Evolutionary conservation across 1,139 yeast species (phyloP).

Genomic region (Geotrichum fermentans): DNA sequence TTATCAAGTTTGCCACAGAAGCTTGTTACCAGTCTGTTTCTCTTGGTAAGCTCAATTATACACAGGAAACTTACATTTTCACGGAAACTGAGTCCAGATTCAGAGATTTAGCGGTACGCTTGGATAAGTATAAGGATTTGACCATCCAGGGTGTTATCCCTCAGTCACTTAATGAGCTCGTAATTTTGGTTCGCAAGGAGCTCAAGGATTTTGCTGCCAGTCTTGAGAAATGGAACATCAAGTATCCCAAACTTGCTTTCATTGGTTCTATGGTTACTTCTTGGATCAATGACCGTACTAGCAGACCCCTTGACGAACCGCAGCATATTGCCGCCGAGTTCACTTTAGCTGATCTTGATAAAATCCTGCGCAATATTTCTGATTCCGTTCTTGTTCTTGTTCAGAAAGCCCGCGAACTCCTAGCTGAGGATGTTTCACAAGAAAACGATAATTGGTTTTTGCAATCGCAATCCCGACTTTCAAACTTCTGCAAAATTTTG

Average conservation of each 20-base stretch:
- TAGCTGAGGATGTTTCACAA: constrained; percentile 34
- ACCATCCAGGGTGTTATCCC: constrained; percentile 14
- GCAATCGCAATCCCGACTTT: constrained; percentile 45
- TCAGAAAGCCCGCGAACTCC: constrained; percentile 50
- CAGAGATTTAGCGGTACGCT: constrained; percentile 18
- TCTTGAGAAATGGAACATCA: constrained; percentile 16
- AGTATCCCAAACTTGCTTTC: constrained; percentile 15
- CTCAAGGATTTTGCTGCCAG: constrained; percentile 1
- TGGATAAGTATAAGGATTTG: constrained; percentile 9
- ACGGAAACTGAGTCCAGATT: constrained; percentile 19
- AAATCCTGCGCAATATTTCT: constrained; percentile 40
- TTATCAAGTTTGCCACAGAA: constrained; percentile 21
- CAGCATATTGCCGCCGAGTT: not conserved
- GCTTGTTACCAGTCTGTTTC: constrained; percentile 15
- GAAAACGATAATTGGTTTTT: constrained; percentile 65
- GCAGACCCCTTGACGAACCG: not conserved
- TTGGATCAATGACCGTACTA: constrained; percentile 17
- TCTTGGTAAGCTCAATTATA: constrained; percentile 16
- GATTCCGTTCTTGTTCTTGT: constrained; percentile 60
- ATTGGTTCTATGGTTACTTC: constrained; percentile 17
- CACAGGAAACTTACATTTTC: constrained; percentile 17
- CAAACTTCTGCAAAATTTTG: constrained; percentile 38
- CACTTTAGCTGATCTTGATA: constrained; percentile 19
- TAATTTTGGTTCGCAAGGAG: constrained; percentile 12
- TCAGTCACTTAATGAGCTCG: constrained; percentile 15